Evolutionary conservation across 805 yeast species (phyloP), one percentile per base, ranked within the genome.

Genomic region (Metschnikowia dekortorum): DNA sequence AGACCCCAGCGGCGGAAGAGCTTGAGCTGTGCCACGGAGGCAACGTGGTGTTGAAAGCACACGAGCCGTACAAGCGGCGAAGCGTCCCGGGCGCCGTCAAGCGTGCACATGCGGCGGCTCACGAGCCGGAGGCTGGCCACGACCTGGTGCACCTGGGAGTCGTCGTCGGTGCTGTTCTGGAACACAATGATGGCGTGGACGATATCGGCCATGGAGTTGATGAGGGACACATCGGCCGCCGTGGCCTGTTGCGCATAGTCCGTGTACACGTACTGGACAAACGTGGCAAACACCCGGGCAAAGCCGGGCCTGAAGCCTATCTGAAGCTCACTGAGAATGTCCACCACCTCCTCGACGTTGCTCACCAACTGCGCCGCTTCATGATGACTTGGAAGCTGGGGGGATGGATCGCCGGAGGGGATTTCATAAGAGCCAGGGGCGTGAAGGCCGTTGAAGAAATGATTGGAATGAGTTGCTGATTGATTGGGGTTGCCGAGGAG

Each of bases 181-280:
- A 59, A 69, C 26, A 69, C 68, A 5, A 64, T 60, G 7, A 73
- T 60, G 7, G 44, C 52, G 30, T 61, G 58, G 1, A 69, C 57
- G 13, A 59, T 51, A 4, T 40, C 32, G 11, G 54, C 59, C 13
- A 69, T 53, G 2, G 47, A 44, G 16, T 53, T 56, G 8, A 70
- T 53, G 50, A 57, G 68, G n/a, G 49, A 46, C 30, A 53, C 53
- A 51, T 70, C 73, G 2, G 48, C 44, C 1, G 48, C 28, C 0
- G 45, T 39, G 1, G 63, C 57, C 14, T 49, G 14, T 1, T 61
- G 58, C 7, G 67, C 61, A 7, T 62, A 42, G 8, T 44, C 54
- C n/a, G 55, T 61, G 46, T 60, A 62, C 14, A 63, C 51, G 16
- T 58, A 44, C 5, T 36, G 50, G 46, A 69, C 28, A 51, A 67